Base-by-base conservation (phyloP, 768 basidiomycete genomes). In the Boletus sensibilis region DNA sequence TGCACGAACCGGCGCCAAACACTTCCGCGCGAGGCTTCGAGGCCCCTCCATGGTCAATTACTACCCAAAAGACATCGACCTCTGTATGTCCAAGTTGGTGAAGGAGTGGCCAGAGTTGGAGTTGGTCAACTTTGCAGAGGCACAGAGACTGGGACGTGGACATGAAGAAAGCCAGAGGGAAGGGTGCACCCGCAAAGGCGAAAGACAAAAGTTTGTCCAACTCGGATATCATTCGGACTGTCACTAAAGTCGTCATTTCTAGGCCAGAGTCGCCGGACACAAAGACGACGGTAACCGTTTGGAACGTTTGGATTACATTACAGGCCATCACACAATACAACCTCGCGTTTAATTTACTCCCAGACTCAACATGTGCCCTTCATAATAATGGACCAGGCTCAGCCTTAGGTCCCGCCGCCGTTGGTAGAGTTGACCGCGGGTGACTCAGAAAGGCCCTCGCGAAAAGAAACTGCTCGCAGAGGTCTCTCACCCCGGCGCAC, bases 1-100 rank as follows among this genome's bases (percentile, higher is more conserved):
- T 27, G 69, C 84, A 14, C 86, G 95, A 18, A 94, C 90, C 0
- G 96, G 96, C 18, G 88, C 93, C 27, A 98, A 98, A 76, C 93
- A 96, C 75, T 84, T 98, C 44, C 85, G 88, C 20, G 79, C 82
- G 14, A 80, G 88, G 18, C 82, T 98, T 35, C 84, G 87, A 0
- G 96, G 95, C 0, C 93, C 93, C 0, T 81, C 92, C 27, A 90
- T 97, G 87, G 68, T 88, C 60, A 76, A 82, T 5, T 98, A 98
- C 76, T 94, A 95, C 74, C 90, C 89, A 0, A 69, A 74, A 21
- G 71, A 75, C n/a, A 64, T 90, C 56, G 78, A 82, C 54, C 72
- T 92, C 34, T 67, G 79, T 57, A 75, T 92, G 49, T 69, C 83
- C 33, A 64, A 76, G 48, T 72, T 86, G 11, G 78, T 77, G 3